A percentile compares a stretch with the other conserved stretches of the same genome.
Evolutionary conservation across 129 eudicot species (phyloP).

Genomic region (Tagetes patula): DNA sequence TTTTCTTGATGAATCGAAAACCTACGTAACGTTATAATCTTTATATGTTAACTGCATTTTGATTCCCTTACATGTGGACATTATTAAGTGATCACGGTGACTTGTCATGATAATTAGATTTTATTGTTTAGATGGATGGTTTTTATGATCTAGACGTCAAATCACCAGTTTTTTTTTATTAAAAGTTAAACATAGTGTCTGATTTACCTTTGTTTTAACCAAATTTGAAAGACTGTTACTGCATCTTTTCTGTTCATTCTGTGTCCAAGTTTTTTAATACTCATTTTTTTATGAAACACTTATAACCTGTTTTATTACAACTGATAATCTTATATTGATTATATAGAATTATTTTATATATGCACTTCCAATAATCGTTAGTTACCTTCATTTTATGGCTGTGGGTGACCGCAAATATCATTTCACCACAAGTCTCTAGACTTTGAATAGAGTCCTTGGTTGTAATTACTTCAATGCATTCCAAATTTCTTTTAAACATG

Average conservation of each 20-base stretch:
- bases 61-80: not conserved
- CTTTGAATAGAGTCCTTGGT: conserved; percentile 60
- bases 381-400: conserved; percentile 73
- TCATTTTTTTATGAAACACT: not conserved
- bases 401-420: conserved; percentile 55
- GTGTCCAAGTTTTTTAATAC: not conserved
- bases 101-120: not conserved
- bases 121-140: not conserved
- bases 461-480: conserved; percentile 64
- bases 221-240: not conserved
- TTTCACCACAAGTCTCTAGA: conserved; percentile 59
- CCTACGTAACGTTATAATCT: conserved; percentile 41
- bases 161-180: not conserved
- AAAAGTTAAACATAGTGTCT: too few species aligned
- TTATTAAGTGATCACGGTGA: not conserved
- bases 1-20: conserved; percentile 61
- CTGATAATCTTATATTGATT: not conserved
- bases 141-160: not conserved
- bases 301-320: not conserved
- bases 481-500: conserved; percentile 51
- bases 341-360: not conserved
- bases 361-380: not conserved
- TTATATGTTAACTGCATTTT: not conserved
- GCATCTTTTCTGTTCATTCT: not conserved
- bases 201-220: too few species aligned